Base-by-base conservation (phyloP, 2,329 filamentous ascomycete species). In the Coniosporium tulheliwenetii region DNA sequence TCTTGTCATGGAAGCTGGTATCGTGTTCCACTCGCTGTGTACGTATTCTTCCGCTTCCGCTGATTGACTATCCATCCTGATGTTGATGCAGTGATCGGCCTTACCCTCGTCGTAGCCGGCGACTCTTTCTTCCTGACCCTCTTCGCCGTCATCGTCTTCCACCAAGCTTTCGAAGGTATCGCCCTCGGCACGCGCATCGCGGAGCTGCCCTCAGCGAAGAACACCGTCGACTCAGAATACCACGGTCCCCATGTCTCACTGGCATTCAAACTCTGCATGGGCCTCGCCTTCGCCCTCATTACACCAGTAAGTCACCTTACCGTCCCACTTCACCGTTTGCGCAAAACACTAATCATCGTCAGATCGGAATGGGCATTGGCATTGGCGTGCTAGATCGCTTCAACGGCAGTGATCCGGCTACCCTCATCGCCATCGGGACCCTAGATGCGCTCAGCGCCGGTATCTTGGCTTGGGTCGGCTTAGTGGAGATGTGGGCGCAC, bases 351-450 rank as follows among this genome's bases (percentile, higher is more conserved):
- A n/a, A n/a, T n/a, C n/a, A n/a, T n/a, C n/a, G n/a, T n/a, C n/a
- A n/a, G n/a, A 63, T 85, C 29, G 83, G 82, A 9, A 87, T 87
- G 81, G 80, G 77, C 0, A 85, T 89, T 44, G 82, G 83, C 1
- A 77, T 85, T 30, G 80, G 79, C 2, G 79, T 82, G 3, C 59
- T 86, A 19, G 61, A 77, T 32, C 56, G 66, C 8, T 86, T 85
- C 61, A 86, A 87, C 50, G 81, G 80, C 3, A 85, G 82, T 49
- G 72, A 83, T 48, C 70, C 67, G 2, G 66, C 67, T 2, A 86
- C 81, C 0, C 65, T 85, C 34, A 59, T 86, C 36, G 77, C 81
- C 2, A 75, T 86, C 31, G 82, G 81, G 0, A 84, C 80, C 0
- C 64, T 87, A 1, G 77, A 87, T 55, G 79, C 81, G 5, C 53